Conservation (phyloP, 257 asterid genomes). For the Solanum virginianum region DNA sequence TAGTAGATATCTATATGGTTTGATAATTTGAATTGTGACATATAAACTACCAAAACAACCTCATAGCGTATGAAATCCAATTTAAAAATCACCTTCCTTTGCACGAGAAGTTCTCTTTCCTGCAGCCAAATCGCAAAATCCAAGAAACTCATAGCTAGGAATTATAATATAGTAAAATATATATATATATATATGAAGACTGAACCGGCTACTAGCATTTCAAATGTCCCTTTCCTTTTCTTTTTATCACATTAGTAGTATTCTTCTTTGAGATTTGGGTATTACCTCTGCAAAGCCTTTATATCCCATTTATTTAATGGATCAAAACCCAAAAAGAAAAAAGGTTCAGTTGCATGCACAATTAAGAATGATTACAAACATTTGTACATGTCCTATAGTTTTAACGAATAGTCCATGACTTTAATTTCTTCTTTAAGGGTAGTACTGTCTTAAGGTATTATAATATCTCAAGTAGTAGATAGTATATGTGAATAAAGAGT, state of each 20-base stretch:
- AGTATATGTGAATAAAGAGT: neutral
- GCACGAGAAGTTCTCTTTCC: neutral
- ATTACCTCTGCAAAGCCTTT: neutral
- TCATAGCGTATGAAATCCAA: neutral
- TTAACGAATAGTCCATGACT: neutral
- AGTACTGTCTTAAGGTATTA: neutral
- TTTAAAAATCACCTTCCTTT: neutral
- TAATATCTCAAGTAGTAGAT: neutral
- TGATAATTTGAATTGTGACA: too few species aligned
- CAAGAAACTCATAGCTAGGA: neutral
- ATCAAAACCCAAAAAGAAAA: neutral
- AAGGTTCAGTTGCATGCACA: neutral
- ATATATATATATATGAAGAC: neutral
- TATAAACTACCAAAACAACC: too few species aligned
- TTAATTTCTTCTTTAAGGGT: neutral
- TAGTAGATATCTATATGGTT: too few species aligned
- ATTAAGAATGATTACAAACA: neutral
- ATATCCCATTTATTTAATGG: neutral
- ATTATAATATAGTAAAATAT: neutral
- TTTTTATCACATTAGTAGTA: neutral
- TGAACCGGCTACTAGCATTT: neutral
- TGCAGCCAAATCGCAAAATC: neutral
- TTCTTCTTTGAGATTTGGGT: neutral
- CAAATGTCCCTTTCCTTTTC: neutral
- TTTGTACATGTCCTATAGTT: neutral